These are phyloP conservation scores for Ensete glaucum DNA, from an alignment of 176 grass and related monocot genomes.

Conservation along the genomic window DNA sequence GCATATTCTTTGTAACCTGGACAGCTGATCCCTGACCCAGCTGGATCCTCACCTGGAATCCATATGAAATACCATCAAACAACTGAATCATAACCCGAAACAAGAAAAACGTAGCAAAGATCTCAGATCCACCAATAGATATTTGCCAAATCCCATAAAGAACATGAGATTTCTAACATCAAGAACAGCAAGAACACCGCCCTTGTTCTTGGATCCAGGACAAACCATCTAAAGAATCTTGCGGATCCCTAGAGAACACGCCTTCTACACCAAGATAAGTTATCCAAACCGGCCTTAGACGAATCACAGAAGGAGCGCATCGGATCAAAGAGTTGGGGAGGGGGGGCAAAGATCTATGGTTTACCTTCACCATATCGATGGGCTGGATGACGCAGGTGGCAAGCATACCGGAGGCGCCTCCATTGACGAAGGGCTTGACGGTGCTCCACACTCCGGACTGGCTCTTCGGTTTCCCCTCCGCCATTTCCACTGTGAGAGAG, in stretches of 20 bases:
- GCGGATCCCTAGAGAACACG: neutral
- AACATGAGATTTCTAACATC: neutral
- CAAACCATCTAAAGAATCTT: neutral
- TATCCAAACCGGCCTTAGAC: neutral
- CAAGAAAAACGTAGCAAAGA: neutral
- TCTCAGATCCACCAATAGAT: constrained; percentile 2
- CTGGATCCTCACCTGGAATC: constrained; percentile 75
- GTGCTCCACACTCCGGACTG: constrained; percentile 33
- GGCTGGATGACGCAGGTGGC: constrained; percentile 95
- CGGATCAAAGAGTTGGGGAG: neutral
- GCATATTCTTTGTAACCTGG: constrained; percentile 72
- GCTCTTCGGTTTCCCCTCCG: neutral
- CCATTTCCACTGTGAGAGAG: neutral
- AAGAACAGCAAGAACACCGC: neutral
- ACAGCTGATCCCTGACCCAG: constrained; percentile 77
- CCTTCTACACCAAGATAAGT: neutral
- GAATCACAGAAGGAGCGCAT: neutral
- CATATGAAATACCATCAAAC: too few species aligned
- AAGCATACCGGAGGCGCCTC: constrained; percentile 83
- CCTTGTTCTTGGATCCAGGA: neutral
- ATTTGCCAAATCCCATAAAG: neutral
- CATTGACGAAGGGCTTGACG: constrained; percentile 78
- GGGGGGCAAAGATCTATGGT: neutral
- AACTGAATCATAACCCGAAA: neutral
- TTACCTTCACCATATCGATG: constrained; percentile 93